Percentiles rank a stretch among this genome's conserved stretches.
Conservation (phyloP, 2,329 filamentous ascomycete genomes). For the Diaporthe citrichinensis region DNA sequence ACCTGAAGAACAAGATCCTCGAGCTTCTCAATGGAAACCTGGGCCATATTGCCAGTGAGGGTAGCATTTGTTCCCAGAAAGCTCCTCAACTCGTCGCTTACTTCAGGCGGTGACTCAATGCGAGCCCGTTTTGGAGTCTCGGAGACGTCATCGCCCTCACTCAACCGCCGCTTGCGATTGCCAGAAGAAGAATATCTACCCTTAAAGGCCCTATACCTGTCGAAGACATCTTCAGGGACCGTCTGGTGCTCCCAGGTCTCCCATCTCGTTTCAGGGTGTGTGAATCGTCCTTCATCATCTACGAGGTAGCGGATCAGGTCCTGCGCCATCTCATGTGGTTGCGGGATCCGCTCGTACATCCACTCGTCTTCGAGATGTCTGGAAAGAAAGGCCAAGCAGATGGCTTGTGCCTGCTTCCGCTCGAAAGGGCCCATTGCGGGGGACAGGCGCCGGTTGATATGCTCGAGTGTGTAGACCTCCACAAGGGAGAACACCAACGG, state of each 20-base stretch:
- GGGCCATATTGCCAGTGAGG: constrained; percentile 40
- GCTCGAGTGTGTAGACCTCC: constrained; percentile 68
- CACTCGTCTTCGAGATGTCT: constrained; percentile 47
- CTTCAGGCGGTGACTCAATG: constrained; percentile 44
- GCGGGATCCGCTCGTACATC: constrained; percentile 44
- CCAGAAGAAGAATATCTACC: constrained; percentile 46
- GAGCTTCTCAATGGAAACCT: constrained; percentile 49
- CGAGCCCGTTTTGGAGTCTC: constrained; percentile 50
- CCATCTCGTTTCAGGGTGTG: constrained; percentile 32
- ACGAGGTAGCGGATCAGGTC: constrained; percentile 53
- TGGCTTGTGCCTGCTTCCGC: constrained; percentile 55
- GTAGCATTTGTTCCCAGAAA: constrained; percentile 47
- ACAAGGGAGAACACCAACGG: constrained; percentile 65
- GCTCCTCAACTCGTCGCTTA: constrained; percentile 51
- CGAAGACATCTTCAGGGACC: constrained; percentile 63
- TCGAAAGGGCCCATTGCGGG: constrained; percentile 58
- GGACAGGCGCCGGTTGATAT: constrained; percentile 64
- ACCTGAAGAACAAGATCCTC: constrained; percentile 58
- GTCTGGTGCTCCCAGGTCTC: constrained; percentile 60
- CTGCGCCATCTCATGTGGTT: constrained; percentile 63
- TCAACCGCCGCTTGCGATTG: constrained; percentile 64
- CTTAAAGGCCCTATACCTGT: constrained; percentile 60
- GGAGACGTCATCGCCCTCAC: constrained; percentile 52
- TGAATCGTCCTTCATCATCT: constrained; percentile 40
- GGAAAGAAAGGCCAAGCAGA: constrained; percentile 53